Evolutionary conservation across 768 basidiomycete genomes (phyloP), one percentile per base, ranked within the genome.

Genomic region (Trametes gibbosa): DNA sequence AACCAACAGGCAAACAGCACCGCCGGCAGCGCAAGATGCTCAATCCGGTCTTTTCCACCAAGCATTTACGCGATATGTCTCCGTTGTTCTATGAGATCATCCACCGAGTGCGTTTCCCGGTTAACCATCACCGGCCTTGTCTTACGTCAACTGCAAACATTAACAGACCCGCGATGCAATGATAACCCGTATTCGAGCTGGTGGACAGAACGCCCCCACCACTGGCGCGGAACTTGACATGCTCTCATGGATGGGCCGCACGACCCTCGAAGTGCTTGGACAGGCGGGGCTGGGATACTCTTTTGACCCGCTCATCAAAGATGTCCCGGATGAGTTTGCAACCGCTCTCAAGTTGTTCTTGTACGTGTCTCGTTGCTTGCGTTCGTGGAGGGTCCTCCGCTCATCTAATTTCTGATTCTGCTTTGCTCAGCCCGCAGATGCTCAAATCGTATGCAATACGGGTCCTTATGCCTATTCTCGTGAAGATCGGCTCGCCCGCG

Each of bases 1-100:
- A 19, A 12, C 39, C 49, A 19, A 37, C 35, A 74, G 81, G 58
- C 69, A 74, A 64, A 65, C 76, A 63, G 16, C 81, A 83, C 63
- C 75, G 75, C 66, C 72, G 71, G 23, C 81, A 83, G 65, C 72
- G 81, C 19, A 81, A 81, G 65, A 70, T 81, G 39, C 76, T 82
- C 42, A 75, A 69, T 48, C 77, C 80, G 2, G 73, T 80, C 8
- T 83, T 84, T 63, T 78, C 79, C 1, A 70, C 73, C 5, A 69
- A 75, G 4, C 78, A 81, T 49, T 69, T 84, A 34, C 76, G 78
- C 21, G 68, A 73, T 21, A 63, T 82, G 58, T 72, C 78, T 2
- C 79, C 81, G 7, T 65, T 74, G 5, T 76, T 83, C 48, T 77
- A 78, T 63, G 68, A 75, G 19, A 75, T 82, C 16, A 72, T 77